These are phyloP conservation scores for Sclerotinia glacialis DNA, from an alignment of 2,329 filamentous ascomycete species.

Conservation along the genomic window DNA sequence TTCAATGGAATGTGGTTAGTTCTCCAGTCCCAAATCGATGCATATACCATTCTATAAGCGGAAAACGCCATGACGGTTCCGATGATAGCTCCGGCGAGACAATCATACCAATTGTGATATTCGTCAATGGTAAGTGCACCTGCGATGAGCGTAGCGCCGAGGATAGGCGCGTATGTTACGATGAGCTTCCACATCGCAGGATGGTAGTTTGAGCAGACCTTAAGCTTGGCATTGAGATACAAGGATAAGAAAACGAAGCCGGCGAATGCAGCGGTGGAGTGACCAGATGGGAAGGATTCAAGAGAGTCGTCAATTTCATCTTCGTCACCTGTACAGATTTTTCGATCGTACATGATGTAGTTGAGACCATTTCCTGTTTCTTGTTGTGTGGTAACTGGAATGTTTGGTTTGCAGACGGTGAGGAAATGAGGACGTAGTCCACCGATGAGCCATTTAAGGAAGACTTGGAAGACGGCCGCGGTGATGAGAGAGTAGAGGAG, in stretches of 20 bases:
- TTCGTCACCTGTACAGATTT: slow-evolving; percentile 65
- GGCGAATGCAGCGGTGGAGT: slow-evolving; percentile 70
- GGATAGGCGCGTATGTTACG: slow-evolving; percentile 61
- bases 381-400: slow-evolving; percentile 43
- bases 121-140: slow-evolving; percentile 70
- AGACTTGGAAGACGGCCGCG: slow-evolving; percentile 70
- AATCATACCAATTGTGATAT: slow-evolving; percentile 74
- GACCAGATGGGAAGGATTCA: slow-evolving; percentile 70
- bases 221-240: slow-evolving; percentile 77
- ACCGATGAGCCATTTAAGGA: slow-evolving; percentile 72
- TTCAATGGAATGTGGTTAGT: slow-evolving; percentile 65
- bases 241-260: slow-evolving; percentile 69
- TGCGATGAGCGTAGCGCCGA: slow-evolving; percentile 65
- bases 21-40: slow-evolving; percentile 66
- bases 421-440: slow-evolving; percentile 72
- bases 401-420: slow-evolving; percentile 62
- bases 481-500: slow-evolving; percentile 67
- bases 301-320: slow-evolving; percentile 65
- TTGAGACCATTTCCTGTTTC: slow-evolving; percentile 51
- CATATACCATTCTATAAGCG: slow-evolving; percentile 65
- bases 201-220: slow-evolving; percentile 71
- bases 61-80: slow-evolving; percentile 64
- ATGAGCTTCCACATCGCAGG: slow-evolving; percentile 72
- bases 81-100: slow-evolving; percentile 64
- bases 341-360: slow-evolving; percentile 65